phyloP scores from a whole-genome alignment of 2,329 filamentous ascomycete species.

The Paramyrothecium sp. region DNA sequence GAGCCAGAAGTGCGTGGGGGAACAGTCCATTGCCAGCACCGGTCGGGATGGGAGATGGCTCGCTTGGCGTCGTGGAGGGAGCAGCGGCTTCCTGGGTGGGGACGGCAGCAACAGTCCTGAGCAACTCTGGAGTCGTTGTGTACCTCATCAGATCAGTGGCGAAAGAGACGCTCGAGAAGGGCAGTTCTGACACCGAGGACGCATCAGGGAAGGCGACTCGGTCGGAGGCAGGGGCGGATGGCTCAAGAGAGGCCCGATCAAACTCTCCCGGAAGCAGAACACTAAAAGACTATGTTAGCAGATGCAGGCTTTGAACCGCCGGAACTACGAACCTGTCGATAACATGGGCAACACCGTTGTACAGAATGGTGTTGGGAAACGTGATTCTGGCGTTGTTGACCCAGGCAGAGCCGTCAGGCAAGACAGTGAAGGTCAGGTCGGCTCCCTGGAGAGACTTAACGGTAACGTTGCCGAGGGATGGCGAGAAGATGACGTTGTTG shows the following conservation, averaged over 20 bases:
- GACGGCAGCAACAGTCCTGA: neutral
- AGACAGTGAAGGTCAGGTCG: conserved; percentile 1
- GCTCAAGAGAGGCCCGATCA: conserved; percentile 1
- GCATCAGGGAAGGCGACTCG: neutral
- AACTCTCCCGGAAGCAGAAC: neutral
- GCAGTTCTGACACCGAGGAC: neutral
- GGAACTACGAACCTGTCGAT: neutral
- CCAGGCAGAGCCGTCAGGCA: conserved; percentile 2
- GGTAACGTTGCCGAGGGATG: conserved; percentile 1
- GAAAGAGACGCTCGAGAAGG: conserved; percentile 2
- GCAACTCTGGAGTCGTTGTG: conserved; percentile 1
- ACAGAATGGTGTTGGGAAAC: conserved; percentile 1
- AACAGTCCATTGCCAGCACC: neutral
- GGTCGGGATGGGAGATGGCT: neutral
- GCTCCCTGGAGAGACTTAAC: neutral
- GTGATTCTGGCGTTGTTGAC: neutral
- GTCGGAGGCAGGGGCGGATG: neutral
- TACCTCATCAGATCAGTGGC: neutral
- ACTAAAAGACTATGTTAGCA: neutral
- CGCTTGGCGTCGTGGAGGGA: neutral
- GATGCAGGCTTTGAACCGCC: neutral
- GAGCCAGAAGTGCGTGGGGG: neutral
- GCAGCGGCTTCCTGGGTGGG: neutral
- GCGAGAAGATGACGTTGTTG: conserved; percentile 2
- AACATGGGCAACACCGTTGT: conserved; percentile 1